Conservation (phyloP, 2,329 filamentous ascomycete genomes). For the Ascochyta rabiei region DNA sequence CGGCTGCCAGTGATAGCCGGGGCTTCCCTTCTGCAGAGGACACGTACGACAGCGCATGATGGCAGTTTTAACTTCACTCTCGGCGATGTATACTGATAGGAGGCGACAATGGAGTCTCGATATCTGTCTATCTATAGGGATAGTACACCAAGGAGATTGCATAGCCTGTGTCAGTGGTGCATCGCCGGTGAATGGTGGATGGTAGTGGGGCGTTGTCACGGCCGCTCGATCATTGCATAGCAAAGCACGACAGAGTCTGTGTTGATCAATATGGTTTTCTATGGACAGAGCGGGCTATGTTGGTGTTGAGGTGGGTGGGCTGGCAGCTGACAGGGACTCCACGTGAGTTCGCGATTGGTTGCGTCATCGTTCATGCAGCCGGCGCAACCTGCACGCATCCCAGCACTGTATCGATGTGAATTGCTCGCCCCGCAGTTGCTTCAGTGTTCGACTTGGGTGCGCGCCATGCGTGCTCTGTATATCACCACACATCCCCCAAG, state of each 20-base stretch:
- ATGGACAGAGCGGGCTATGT: neutral
- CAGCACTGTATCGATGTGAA: neutral
- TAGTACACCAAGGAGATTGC: too few species aligned
- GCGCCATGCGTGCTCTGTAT: neutral
- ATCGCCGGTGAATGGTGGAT: too few species aligned
- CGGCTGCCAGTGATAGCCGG: neutral
- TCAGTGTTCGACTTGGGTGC: neutral
- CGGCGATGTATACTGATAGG: neutral
- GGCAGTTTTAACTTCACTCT: neutral
- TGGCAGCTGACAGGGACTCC: neutral
- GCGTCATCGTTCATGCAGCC: conserved; percentile 11
- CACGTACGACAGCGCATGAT: neutral
- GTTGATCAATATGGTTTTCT: too few species aligned
- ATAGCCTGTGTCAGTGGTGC: too few species aligned
- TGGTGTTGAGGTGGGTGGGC: neutral
- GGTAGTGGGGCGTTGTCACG: too few species aligned
- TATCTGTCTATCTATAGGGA: too few species aligned
- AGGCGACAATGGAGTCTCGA: neutral
- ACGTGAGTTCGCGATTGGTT: conserved; percentile 15
- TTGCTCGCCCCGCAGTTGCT: neutral
- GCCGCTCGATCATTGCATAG: too few species aligned
- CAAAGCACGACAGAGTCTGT: too few species aligned
- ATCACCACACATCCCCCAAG: neutral
- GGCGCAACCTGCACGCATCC: conserved; percentile 1
- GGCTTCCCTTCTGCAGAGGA: neutral